Evolutionary conservation across 2,329 filamentous ascomycete species (phyloP).

Genomic region (Magnaporthiopsis rhizophila): DNA sequence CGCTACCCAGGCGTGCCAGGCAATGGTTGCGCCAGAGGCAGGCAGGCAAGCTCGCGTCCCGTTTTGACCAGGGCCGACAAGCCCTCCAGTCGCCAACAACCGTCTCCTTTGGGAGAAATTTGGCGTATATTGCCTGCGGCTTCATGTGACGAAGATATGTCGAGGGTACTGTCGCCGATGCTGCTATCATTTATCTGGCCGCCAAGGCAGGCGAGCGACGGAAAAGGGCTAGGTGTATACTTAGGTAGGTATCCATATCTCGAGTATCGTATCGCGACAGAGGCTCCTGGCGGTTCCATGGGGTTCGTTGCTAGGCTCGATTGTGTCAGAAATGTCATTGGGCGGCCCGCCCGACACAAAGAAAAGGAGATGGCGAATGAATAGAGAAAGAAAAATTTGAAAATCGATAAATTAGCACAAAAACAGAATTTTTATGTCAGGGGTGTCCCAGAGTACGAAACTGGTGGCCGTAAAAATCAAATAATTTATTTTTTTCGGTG

Average conservation of each 20-base stretch:
- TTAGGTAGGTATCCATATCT: not conserved
- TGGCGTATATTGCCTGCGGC: conserved; percentile 3
- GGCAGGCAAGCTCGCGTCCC: not conserved
- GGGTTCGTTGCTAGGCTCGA: not conserved
- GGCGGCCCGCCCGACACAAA: not conserved
- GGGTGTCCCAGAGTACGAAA: not conserved
- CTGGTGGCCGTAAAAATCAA: not conserved
- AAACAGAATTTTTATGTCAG: not conserved
- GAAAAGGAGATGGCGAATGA: not conserved
- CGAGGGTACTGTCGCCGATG: not conserved
- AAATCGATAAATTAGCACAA: not conserved
- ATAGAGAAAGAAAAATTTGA: not conserved
- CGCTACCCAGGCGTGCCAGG: not conserved
- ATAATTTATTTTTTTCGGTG: not conserved
- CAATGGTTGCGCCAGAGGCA: not conserved
- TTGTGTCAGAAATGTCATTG: not conserved
- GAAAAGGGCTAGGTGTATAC: not conserved
- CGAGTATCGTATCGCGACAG: not conserved
- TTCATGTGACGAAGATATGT: conserved; percentile 4
- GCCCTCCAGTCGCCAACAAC: not conserved
- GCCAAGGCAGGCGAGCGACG: not conserved
- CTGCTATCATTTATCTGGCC: not conserved
- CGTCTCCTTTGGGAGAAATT: not conserved
- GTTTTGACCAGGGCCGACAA: not conserved
- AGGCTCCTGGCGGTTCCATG: not conserved